Evolutionary conservation across 305 asterid species (phyloP), one percentile per base, ranked within the genome.

Genomic region (Euphrasia arctica): DNA sequence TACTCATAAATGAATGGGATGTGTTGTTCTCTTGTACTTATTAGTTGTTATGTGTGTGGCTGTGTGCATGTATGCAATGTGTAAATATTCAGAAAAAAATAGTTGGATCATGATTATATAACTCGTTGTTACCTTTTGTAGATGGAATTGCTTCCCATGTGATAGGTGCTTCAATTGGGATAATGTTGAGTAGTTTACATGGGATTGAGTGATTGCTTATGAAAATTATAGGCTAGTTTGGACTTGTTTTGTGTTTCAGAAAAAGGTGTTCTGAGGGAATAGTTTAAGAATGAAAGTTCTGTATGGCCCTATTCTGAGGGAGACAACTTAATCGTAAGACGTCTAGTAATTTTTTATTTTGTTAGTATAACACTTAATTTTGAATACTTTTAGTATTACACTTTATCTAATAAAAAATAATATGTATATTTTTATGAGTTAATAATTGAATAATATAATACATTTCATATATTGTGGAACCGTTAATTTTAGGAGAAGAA

Each of bases 191-290:
- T 49, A 13, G 54, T 15, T 27, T 49, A 49, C 7, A 13, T n/a
- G 27, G 12, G 54, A 13, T 4, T n/a, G 54, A 48, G 15, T 49
- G 54, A 49, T 49, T 14, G 41, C 13, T 42, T 42, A 9, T 42
- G 48, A 48, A 48, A 10, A 48, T 48, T 48, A 48, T 48, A 4
- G 54, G 54, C 54, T 48, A 48, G 54, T 48, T 48, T 48, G 54
- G 15, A 11, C 13, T 48, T 48, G 18, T 47, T 48, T 48, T 48
- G 54, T 9, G 48, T 42, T 42, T 45, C 3, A 10, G n/a, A 45
- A 45, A 45, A 34, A 0, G 15, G 14, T 45, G 50, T 45, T 43
- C 13, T 45, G 50, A 45, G 13, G 50, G 13, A 45, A 45, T 45
- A 2, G 13, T 45, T 42, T 45, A 15, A 3, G 50, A 10, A 45